Percentiles rank a stretch among this genome's conserved stretches.
These are phyloP conservation scores for Luffa acutangula DNA, from an alignment of 306 rosid genomes.

Conservation along the genomic window DNA sequence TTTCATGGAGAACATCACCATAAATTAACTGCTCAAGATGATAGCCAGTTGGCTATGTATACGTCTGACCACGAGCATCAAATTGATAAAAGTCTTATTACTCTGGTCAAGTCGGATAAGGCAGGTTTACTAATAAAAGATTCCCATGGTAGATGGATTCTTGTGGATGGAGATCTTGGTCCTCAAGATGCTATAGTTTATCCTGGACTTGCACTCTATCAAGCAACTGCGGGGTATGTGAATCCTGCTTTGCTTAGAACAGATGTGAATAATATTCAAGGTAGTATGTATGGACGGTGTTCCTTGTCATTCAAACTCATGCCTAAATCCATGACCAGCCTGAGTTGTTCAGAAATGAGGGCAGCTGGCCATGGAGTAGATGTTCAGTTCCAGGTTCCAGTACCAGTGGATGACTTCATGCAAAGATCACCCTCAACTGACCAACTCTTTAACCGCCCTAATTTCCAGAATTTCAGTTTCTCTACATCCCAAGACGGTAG, in stretches of 20 bases:
- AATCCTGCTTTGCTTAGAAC: slow-evolving; percentile 76
- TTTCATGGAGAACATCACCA: slow-evolving; percentile 72
- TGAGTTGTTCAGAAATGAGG: slow-evolving; percentile 95
- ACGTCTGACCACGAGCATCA: slow-evolving; percentile 75
- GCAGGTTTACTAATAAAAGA: slow-evolving; percentile 74
- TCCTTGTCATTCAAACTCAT: slow-evolving; percentile 78
- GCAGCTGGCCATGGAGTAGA: slow-evolving; percentile 95
- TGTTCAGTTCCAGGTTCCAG: slow-evolving; percentile 83
- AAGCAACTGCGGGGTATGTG: slow-evolving; percentile 95
- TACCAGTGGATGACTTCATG: slow-evolving; percentile 95
- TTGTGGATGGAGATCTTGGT: slow-evolving; percentile 83
- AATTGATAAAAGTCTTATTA: slow-evolving; percentile 79
- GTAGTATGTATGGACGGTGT: slow-evolving; percentile 68
- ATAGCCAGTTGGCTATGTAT: slow-evolving; percentile 68
- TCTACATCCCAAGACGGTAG: slow-evolving; percentile 77
- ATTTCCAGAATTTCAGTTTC: slow-evolving; percentile 65
- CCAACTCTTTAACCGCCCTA: slow-evolving; percentile 59
- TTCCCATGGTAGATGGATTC: slow-evolving; percentile 80
- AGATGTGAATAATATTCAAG: slow-evolving; percentile 51
- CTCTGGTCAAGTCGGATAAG: slow-evolving; percentile 79
- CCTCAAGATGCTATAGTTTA: slow-evolving; percentile 90
- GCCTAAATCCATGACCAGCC: slow-evolving; percentile 84
- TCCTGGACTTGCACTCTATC: slow-evolving; percentile 97
- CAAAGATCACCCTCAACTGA: slow-evolving; percentile 77
- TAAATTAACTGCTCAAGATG: slow-evolving; percentile 63